phyloP scores from a whole-genome alignment of 805 yeast species.

The Nakazawaea wickerhamii region DNA sequence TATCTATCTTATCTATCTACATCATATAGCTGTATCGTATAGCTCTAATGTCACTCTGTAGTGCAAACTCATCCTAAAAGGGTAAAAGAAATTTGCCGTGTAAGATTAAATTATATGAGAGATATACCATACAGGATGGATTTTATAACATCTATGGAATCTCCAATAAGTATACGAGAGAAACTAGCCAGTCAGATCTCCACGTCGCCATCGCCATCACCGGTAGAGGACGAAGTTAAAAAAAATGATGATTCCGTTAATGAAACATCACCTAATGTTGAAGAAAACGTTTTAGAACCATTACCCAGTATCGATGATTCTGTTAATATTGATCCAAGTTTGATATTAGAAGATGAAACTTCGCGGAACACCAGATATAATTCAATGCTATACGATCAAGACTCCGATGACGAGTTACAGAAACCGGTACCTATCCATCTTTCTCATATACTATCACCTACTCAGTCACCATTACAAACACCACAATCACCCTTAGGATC shows the following conservation, averaged over 20 bases:
- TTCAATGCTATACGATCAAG: constrained; percentile 10
- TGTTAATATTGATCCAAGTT: constrained; percentile 8
- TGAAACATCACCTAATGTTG: too few relatives aligned
- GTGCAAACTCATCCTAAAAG: too few relatives aligned
- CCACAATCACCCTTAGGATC: too few relatives aligned
- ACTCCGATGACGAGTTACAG: neutral
- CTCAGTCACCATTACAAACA: constrained; percentile 7
- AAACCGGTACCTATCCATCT: constrained; percentile 2
- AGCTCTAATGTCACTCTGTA: too few relatives aligned
- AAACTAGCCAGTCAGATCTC: constrained; percentile 3
- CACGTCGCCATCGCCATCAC: neutral
- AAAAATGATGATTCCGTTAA: too few relatives aligned
- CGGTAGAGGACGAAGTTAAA: neutral
- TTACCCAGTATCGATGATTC: constrained; percentile 4
- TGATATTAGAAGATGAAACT: constrained; percentile 13
- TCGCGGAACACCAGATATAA: constrained; percentile 10
- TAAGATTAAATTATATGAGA: too few relatives aligned
- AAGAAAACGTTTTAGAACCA: neutral
- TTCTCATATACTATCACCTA: neutral
- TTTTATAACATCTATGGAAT: too few relatives aligned
- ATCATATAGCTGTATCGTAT: too few relatives aligned
- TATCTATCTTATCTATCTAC: too few relatives aligned
- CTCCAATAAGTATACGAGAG: constrained; percentile 3
- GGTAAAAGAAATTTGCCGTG: too few relatives aligned
- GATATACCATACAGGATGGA: too few relatives aligned